phyloP scores from a whole-genome alignment of 2,329 filamentous ascomycete species.

The Penicillium fuscoglaucum region DNA sequence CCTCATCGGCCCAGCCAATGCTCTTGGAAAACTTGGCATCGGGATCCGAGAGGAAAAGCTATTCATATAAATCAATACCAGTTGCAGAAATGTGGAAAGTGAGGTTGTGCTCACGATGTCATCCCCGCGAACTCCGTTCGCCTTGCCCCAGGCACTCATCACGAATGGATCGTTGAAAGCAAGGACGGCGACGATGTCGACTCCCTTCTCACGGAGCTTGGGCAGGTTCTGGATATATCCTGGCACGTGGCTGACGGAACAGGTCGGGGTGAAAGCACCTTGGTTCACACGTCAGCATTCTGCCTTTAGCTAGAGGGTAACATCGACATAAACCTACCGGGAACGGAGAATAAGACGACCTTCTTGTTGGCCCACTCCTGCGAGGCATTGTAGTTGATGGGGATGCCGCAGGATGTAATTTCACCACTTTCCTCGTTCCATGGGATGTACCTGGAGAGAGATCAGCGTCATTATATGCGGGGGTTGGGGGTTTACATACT shows the following conservation, averaged over 20 bases:
- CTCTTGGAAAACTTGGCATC: conserved; percentile 70
- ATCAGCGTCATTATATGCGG: not conserved
- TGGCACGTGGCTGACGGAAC: conserved; percentile 74
- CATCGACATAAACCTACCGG: conserved; percentile 47
- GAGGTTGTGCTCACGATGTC: conserved; percentile 51
- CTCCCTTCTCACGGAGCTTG: conserved; percentile 72
- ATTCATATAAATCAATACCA: not conserved
- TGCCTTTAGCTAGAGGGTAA: not conserved
- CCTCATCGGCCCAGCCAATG: conserved; percentile 67
- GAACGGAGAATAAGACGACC: conserved; percentile 70
- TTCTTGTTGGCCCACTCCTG: conserved; percentile 73
- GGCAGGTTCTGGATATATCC: conserved; percentile 71
- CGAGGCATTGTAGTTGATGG: conserved; percentile 75
- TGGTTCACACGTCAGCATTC: not conserved
- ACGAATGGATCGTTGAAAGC: conserved; percentile 81
- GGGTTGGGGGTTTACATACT: conserved; percentile 47
- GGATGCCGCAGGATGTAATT: conserved; percentile 75
- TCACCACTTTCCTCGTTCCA: conserved; percentile 68
- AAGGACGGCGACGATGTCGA: conserved; percentile 76
- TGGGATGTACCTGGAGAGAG: conserved; percentile 65
- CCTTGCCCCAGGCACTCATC: conserved; percentile 86
- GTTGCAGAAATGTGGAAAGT: not conserved
- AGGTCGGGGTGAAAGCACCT: conserved; percentile 82
- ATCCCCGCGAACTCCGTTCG: conserved; percentile 72
- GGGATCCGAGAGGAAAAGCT: conserved; percentile 73